Evolutionary conservation across 192 early-diverging fungal genomes (phyloP).

Genomic region (Mycoemilia scoparia): DNA sequence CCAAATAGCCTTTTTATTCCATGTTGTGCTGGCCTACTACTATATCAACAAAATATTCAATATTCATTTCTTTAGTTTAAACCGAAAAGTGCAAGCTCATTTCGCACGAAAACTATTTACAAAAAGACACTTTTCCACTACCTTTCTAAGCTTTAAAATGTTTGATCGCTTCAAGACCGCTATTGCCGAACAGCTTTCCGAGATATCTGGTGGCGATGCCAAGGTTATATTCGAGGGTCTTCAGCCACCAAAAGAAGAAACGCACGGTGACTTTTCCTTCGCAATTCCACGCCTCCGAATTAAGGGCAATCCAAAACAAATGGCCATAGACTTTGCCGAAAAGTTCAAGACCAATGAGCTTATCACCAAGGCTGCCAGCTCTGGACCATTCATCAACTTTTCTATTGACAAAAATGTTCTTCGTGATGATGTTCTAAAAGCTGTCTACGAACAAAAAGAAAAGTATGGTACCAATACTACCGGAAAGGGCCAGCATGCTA

Average conservation of each 20-base stretch:
- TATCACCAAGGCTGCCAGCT: conserved; percentile 31
- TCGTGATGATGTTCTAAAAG: conserved; percentile 29
- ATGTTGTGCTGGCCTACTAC: too few species aligned
- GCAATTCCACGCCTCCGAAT: conserved; percentile 47
- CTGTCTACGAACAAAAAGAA: conserved; percentile 32
- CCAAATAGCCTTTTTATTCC: too few species aligned
- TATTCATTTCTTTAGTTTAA: too few species aligned
- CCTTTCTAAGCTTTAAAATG: too few species aligned
- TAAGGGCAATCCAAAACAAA: conserved; percentile 46
- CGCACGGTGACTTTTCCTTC: conserved; percentile 51
- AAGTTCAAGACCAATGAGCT: conserved; percentile 40
- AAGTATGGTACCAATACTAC: conserved; percentile 45
- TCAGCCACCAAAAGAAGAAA: conserved; percentile 36
- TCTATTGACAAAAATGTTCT: conserved; percentile 37
- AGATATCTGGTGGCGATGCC: conserved; percentile 30
- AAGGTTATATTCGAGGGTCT: conserved; percentile 34
- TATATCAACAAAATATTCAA: too few species aligned
- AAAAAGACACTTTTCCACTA: too few species aligned
- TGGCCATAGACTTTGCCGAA: conserved; percentile 42
- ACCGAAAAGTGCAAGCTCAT: too few species aligned
- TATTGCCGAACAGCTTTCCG: conserved; percentile 38
- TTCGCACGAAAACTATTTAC: too few species aligned
- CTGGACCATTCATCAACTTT: conserved; percentile 65
- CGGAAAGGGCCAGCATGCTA: conserved; percentile 51
- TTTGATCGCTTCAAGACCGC: conserved; percentile 44